phyloP scores from a whole-genome alignment of 1,139 yeast species.

The Meyerozyma elateridarum region DNA sequence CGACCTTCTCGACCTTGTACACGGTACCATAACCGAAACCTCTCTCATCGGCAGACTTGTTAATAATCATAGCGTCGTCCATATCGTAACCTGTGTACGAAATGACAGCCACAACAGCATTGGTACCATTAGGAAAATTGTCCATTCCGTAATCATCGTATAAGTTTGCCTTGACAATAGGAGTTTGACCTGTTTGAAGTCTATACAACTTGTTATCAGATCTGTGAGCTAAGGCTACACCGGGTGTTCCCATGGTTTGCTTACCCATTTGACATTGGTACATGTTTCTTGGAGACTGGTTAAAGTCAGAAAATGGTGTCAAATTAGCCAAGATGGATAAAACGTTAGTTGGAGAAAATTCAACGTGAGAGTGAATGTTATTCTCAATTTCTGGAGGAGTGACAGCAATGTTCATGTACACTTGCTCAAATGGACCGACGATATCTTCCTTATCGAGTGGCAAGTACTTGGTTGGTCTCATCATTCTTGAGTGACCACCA shows the following conservation, averaged over 20 bases:
- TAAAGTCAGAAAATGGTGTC: slow-evolving; percentile 97
- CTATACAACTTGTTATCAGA: slow-evolving; percentile 93
- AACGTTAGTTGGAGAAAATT: slow-evolving; percentile 90
- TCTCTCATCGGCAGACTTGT: slow-evolving; percentile 94
- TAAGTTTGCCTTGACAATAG: slow-evolving; percentile 88
- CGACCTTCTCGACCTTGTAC: slow-evolving; percentile 89
- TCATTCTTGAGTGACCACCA: slow-evolving; percentile 92
- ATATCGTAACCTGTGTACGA: slow-evolving; percentile 99
- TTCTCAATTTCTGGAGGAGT: slow-evolving; percentile 86
- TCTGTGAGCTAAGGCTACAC: slow-evolving; percentile 88
- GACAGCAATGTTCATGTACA: slow-evolving; percentile 93
- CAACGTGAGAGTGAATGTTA: slow-evolving; percentile 86
- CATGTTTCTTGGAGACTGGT: slow-evolving; percentile 99
- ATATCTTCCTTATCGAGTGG: slow-evolving; percentile 80
- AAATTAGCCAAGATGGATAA: slow-evolving; percentile 90
- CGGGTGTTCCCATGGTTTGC: slow-evolving; percentile 99
- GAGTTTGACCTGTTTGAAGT: slow-evolving; percentile 94
- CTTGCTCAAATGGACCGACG: slow-evolving; percentile 97
- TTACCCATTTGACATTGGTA: slow-evolving; percentile 99
- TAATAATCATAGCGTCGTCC: slow-evolving; percentile 99
- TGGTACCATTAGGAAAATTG: slow-evolving; percentile 96
- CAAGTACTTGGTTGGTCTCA: slow-evolving; percentile 89
- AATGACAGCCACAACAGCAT: slow-evolving; percentile 97
- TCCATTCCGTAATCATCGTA: slow-evolving; percentile 98
- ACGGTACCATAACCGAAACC: slow-evolving; percentile 98